phyloP scores from a whole-genome alignment of 2,329 filamentous ascomycete species.

The Paecilomyces sp. region DNA sequence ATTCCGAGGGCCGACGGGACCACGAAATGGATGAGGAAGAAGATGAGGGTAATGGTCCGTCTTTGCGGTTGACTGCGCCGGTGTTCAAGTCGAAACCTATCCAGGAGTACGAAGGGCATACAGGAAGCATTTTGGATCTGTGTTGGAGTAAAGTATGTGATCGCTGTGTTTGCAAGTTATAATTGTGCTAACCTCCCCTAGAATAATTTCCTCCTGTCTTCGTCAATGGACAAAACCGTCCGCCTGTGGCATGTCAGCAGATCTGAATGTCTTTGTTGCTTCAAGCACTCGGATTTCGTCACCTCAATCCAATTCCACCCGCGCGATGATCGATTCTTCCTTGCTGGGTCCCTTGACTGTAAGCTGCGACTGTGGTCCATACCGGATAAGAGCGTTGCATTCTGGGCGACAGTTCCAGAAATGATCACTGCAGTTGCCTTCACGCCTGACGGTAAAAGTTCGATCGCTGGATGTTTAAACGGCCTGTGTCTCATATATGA shows the following conservation, averaged over 20 bases:
- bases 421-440: conserved; percentile 94
- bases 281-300: conserved; percentile 91
- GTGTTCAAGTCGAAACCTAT: conserved; percentile 77
- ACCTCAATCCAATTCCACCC: conserved; percentile 94
- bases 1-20: conserved; percentile 65
- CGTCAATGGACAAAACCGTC: conserved; percentile 97
- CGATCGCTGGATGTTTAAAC: conserved; percentile 80
- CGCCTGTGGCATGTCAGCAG: conserved; percentile 86
- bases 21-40: conserved; percentile 65
- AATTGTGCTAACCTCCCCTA: conserved; percentile 15
- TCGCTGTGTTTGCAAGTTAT: neutral
- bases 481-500: conserved; percentile 87
- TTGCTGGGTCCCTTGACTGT: conserved; percentile 85
- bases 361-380: conserved; percentile 93
- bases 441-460: conserved; percentile 81
- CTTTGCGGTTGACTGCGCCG: conserved; percentile 71
- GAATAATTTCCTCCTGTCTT: conserved; percentile 93
- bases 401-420: conserved; percentile 66
- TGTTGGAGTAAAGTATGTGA: conserved; percentile 83
- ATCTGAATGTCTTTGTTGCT: conserved; percentile 80
- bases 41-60: conserved; percentile 39
- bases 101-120: conserved; percentile 76
- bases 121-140: conserved; percentile 77
- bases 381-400: conserved; percentile 89
- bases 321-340: conserved; percentile 89